Conservation (phyloP, 2,329 filamentous ascomycete species). For the Aspergillus japonicus region DNA sequence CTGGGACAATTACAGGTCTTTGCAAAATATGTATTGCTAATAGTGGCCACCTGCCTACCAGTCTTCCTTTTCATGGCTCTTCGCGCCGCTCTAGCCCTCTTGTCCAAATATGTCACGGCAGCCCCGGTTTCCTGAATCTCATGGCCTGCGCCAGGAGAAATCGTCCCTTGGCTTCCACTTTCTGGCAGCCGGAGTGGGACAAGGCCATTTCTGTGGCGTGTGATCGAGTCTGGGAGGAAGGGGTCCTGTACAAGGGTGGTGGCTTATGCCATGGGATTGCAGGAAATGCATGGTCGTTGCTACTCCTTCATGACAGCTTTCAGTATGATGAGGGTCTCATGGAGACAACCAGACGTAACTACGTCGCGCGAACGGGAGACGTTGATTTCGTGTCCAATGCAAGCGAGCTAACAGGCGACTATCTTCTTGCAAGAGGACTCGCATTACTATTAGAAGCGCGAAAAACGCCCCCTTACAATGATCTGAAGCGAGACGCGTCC, state of each 20-base stretch:
- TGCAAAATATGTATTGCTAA: constrained; percentile 36
- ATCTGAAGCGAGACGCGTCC: constrained; percentile 15
- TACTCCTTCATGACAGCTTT: constrained; percentile 38
- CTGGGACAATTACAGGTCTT: constrained; percentile 37
- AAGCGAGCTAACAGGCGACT: constrained; percentile 30
- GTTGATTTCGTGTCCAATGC: not conserved
- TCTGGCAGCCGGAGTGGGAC: constrained; percentile 43
- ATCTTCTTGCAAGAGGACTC: constrained; percentile 40
- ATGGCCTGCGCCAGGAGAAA: constrained; percentile 35
- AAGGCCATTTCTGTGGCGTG: constrained; percentile 33
- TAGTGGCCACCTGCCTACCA: constrained; percentile 40
- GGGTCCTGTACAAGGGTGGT: constrained; percentile 43
- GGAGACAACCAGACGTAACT: constrained; percentile 23
- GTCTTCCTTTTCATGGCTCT: constrained; percentile 29
- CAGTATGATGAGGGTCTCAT: constrained; percentile 31
- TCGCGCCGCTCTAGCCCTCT: constrained; percentile 27
- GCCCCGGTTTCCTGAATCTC: constrained; percentile 39
- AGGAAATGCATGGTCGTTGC: constrained; percentile 43
- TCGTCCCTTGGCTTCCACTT: constrained; percentile 21
- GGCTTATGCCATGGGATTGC: constrained; percentile 44
- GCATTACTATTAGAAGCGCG: constrained; percentile 39
- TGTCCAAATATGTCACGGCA: constrained; percentile 45
- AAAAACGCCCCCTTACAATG: constrained; percentile 39
- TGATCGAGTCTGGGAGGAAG: constrained; percentile 42
- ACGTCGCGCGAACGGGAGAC: constrained; percentile 16